phyloP scores from a whole-genome alignment of 2,329 filamentous ascomycete genomes.

The Nemania abortiva region DNA sequence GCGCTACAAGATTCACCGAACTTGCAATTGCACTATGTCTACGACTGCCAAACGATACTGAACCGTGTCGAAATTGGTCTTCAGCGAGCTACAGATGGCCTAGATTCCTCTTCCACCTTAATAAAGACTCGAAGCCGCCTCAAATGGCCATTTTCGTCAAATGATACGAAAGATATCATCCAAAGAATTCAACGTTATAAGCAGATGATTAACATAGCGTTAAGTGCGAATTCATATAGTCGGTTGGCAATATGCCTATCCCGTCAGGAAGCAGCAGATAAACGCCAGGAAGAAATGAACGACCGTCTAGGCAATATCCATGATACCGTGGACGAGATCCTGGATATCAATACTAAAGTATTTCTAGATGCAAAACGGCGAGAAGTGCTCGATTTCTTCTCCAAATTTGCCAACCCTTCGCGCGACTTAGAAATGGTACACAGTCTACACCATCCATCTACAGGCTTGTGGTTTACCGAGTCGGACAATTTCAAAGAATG shows the following conservation, averaged over 20 bases:
- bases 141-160: slow-evolving; percentile 30
- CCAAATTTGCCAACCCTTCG: slow-evolving; percentile 2
- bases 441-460: slow-evolving; percentile 25
- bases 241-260: slow-evolving; percentile 11
- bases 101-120: slow-evolving; percentile 16
- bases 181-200: slow-evolving; percentile 29
- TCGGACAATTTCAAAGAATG: slow-evolving; percentile 23
- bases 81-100: background rate
- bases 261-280: background rate
- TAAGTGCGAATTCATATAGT: slow-evolving; percentile 21
- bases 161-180: slow-evolving; percentile 26
- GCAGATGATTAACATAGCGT: slow-evolving; percentile 26
- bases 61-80: slow-evolving; percentile 20
- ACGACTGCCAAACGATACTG: slow-evolving; percentile 26
- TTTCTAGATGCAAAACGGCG: slow-evolving; percentile 37
- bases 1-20: background rate
- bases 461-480: slow-evolving; percentile 34
- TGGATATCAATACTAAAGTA: slow-evolving; percentile 9
- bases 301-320: background rate
- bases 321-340: slow-evolving; percentile 1
- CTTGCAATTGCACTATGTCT: slow-evolving; percentile 17
- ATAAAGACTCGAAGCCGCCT: slow-evolving; percentile 18
- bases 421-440: slow-evolving; percentile 19
- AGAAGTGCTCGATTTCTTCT: slow-evolving; percentile 15
- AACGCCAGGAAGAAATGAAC: background rate